Evolutionary conservation across 1,284 basidiomycete genomes (phyloP).

Genomic region (Gymnopus androsaceus): DNA sequence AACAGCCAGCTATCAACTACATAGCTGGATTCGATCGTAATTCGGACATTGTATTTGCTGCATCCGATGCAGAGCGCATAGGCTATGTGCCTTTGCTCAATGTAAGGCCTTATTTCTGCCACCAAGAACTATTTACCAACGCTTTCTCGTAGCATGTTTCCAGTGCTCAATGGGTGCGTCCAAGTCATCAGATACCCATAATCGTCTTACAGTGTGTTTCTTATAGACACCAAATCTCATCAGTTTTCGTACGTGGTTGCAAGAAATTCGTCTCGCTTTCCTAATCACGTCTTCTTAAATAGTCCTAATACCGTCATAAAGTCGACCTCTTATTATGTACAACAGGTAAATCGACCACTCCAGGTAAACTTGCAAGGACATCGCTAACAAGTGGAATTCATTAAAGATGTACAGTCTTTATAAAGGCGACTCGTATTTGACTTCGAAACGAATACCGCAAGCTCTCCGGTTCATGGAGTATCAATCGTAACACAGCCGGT

Average conservation of each 20-base stretch:
- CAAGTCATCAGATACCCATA: no score
- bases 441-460: constrained; percentile 15
- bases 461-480: constrained; percentile 14
- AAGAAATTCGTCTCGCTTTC: no score
- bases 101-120: no score
- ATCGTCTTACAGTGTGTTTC: no score
- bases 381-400: no score
- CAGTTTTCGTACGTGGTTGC: no score
- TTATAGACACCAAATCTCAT: no score
- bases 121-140: not conserved
- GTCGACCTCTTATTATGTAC: constrained; percentile 18
- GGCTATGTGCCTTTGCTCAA: constrained; percentile 16
- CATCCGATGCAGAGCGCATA: no score
- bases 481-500: constrained; percentile 8
- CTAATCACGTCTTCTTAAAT: no score
- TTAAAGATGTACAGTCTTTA: constrained; percentile 9
- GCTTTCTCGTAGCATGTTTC: not conserved
- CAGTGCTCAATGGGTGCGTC: not conserved
- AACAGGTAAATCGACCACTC: no score
- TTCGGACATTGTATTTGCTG: constrained; percentile 18
- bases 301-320: constrained; percentile 13
- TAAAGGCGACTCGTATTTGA: constrained; percentile 14
- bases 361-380: no score
- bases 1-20: no score
- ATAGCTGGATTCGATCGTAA: constrained; percentile 20